Evolutionary conservation across 768 basidiomycete genomes (phyloP).

Genomic region (Floccularia luteovirens): DNA sequence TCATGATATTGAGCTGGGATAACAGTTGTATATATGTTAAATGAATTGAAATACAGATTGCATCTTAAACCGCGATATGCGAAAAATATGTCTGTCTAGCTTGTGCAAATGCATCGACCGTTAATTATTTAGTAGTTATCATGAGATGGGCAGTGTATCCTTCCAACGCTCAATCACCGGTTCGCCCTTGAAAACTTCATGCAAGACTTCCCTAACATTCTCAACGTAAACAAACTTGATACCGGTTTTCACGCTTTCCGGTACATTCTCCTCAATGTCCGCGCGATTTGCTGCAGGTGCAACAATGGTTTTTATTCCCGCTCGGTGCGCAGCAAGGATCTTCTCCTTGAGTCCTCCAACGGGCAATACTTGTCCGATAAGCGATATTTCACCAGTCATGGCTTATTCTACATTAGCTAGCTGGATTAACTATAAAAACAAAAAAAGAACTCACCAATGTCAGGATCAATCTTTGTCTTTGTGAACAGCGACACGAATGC

Average conservation of each 20-base stretch:
- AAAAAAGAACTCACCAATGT: slow-evolving; percentile 61
- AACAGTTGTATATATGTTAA: too few relatives aligned
- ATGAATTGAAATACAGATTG: too few relatives aligned
- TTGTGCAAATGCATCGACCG: too few relatives aligned
- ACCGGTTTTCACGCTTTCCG: slow-evolving; percentile 90
- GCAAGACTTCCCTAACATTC: slow-evolving; percentile 82
- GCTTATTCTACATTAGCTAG: slow-evolving; percentile 44
- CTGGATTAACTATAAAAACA: neutral
- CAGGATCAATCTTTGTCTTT: slow-evolving; percentile 72
- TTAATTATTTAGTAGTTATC: too few relatives aligned
- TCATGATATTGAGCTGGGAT: too few relatives aligned
- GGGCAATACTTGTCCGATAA: slow-evolving; percentile 92
- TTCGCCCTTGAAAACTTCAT: slow-evolving; percentile 75
- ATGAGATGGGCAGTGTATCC: slow-evolving; percentile 35
- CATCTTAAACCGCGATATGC: too few relatives aligned
- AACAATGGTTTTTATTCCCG: slow-evolving; percentile 89
- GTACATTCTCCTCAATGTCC: slow-evolving; percentile 97
- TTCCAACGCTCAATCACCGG: slow-evolving; percentile 55
- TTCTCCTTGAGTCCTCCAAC: slow-evolving; percentile 97
- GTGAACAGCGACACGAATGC: slow-evolving; percentile 92
- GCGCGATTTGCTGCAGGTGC: slow-evolving; percentile 84
- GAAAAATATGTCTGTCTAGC: too few relatives aligned
- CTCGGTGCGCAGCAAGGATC: slow-evolving; percentile 93
- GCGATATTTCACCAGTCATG: slow-evolving; percentile 97
- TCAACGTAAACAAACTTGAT: slow-evolving; percentile 95